Evolutionary conservation across 306 rosid genomes (phyloP), one percentile per base, ranked within the genome.

Genomic region (Trifolium dubium): DNA sequence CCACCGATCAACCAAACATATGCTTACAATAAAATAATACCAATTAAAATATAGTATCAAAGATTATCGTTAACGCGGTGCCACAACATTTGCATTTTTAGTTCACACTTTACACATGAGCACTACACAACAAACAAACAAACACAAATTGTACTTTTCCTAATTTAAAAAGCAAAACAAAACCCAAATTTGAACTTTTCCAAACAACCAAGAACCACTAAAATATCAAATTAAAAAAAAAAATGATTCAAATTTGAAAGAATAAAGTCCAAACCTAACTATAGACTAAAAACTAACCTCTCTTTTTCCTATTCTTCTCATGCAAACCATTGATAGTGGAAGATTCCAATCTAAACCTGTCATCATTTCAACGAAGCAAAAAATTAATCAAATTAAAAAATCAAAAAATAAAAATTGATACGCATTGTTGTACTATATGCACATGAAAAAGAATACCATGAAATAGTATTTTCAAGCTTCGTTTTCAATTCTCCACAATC

Each of bases 281-380:
- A 30, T 59, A 12, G 50, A 82, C 73, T 56, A 47, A n/a, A 47
- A 71, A 65, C 82, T 79, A 53, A 80, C 88, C 90, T 64, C 70
- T 65, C 70, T 10, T 39, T 77, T 64, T 66, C 35, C 29, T 47
- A 71, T 2, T 72, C 86, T 80, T 83, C 83, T 74, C 79, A 75
- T 79, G 78, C 73, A 67, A 86, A 6, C 97, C 97, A 68, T 77
- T 76, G 82, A 89, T 41, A 88, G 97, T 94, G 97, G 88, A 73
- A 44, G 82, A 64, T 75, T 44, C 69, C 63, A 67, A 83, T 85
- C 56, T 37, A 56, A 31, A 55, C 56, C 61, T 67, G 66, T 72
- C 70, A 34, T 8, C 23, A 60, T 40, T 40, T 76, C 32, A 29
- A 18, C 18, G 23, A 67, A 34, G 59, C 54, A 50, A 13, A 49